Conservation (phyloP, 2,329 filamentous ascomycete species). For the Colletotrichum tabaci region DNA sequence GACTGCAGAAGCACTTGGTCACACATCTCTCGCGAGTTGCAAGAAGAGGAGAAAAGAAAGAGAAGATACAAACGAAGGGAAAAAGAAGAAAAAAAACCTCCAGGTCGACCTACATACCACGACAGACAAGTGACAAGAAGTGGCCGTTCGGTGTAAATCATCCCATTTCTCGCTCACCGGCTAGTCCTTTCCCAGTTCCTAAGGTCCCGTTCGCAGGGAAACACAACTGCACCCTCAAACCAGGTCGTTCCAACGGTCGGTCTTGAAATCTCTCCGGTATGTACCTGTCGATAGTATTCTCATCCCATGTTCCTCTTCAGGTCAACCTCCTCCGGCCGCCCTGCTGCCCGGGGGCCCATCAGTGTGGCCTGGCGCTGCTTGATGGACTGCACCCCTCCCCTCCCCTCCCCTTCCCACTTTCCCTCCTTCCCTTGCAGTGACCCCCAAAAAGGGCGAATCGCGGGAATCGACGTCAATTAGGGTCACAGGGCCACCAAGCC, state of each 20-base stretch:
- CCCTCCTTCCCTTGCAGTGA: conserved; percentile 38
- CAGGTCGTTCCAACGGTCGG: conserved; percentile 4
- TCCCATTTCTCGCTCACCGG: conserved; percentile 28
- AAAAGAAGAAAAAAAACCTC: background rate
- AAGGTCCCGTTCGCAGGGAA: conserved; percentile 16
- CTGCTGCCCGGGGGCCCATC: conserved; percentile 1
- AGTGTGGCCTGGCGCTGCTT: background rate
- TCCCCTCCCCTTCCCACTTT: conserved; percentile 27
- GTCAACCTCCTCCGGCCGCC: background rate
- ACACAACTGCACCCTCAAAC: conserved; percentile 7
- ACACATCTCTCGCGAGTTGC: background rate
- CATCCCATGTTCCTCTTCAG: conserved; percentile 6
- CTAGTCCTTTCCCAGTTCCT: conserved; percentile 27
- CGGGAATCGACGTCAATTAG: conserved; percentile 39
- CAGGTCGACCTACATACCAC: background rate
- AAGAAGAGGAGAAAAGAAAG: too few relatives aligned
- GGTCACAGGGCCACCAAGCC: conserved; percentile 41
- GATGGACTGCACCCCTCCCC: conserved; percentile 18
- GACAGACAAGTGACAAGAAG: background rate
- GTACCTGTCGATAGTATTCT: conserved; percentile 39
- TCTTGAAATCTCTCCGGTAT: conserved; percentile 26
- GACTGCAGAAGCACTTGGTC: background rate
- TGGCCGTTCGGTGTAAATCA: conserved; percentile 36
- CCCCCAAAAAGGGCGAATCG: conserved; percentile 41
- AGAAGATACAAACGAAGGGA: background rate